Evolutionary conservation across 257 asterid species (phyloP).

Genomic region (Leonotis leonurus): DNA sequence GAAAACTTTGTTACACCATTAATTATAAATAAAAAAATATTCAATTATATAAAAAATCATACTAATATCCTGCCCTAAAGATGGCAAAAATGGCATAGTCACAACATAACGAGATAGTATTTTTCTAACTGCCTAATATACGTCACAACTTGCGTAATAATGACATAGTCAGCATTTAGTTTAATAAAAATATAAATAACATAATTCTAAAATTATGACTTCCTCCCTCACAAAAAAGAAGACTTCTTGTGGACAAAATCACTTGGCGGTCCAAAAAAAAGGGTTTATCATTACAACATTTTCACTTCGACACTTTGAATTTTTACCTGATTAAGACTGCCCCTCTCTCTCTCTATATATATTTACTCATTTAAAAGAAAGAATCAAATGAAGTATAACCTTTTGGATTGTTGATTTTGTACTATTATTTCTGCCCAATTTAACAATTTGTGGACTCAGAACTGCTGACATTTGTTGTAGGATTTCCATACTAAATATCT

Average conservation of each 20-base stretch:
- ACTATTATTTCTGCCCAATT: no score
- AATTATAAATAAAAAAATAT: no score
- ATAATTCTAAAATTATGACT: neutral
- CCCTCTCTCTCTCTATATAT: no score
- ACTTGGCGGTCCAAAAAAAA: neutral
- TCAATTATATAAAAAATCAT: no score
- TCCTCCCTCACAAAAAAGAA: neutral
- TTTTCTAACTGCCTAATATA: neutral
- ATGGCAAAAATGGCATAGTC: no score
- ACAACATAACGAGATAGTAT: neutral
- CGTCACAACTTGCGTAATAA: conserved; percentile 14
- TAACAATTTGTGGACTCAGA: no score
- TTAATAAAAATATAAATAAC: neutral
- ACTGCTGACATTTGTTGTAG: no score
- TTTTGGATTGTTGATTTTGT: no score
- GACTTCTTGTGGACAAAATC: neutral
- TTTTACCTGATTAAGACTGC: neutral
- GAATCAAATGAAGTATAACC: no score
- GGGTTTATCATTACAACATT: conserved; percentile 6
- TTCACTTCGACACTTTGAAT: conserved; percentile 2
- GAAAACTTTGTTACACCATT: no score
- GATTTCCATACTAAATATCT: no score
- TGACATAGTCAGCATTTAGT: conserved; percentile 4
- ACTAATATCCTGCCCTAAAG: no score
- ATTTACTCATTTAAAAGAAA: neutral